Evolutionary conservation across 2,329 filamentous ascomycete species (phyloP), one percentile per base, ranked within the genome.

Genomic region (Blastomyces parvus): DNA sequence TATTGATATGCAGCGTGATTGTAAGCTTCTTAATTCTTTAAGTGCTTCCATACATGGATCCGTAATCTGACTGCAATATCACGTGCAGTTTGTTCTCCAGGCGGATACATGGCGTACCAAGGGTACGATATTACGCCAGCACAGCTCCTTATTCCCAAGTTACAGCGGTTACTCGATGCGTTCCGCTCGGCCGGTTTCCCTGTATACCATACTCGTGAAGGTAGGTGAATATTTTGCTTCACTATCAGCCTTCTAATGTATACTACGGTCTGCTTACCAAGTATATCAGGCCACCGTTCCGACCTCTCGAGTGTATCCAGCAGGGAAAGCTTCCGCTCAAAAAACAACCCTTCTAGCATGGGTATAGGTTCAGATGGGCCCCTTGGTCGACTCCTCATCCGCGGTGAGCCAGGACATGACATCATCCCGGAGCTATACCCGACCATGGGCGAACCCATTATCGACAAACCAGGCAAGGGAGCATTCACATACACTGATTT

Each of bases 321-420:
- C 13, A 75, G 84, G n/a, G 84, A 86, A 69, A 71, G 70, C 1
- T 80, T 79, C 59, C 79, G 84, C 3, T 83, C 81, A 50, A 75
- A 75, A 14, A 82, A 85, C 63, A 84, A 84, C 66, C 67, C 76
- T 4, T 77, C 77, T 0, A 76, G 78, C 8, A 67, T 82, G n/a
- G 80, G 81, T 0, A 84, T 86, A 56, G 80, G 78, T 3, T 78
- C 79, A 13, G 72, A 65, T 17, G 84, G 84, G 0, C 83, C 83
- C 0, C 71, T 86, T 55, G 84, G 84, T 0, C 80, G 81, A n/a
- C 77, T 86, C 2, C 73, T 87, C 3, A 75, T 86, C 30, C 80
- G 84, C 25, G 84, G 84, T 0, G 81, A 86, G 67, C 68, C 74
- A 27, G 84, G 84, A 0, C 83, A 86, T 68, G 83, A 82, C 57